These are phyloP conservation scores for Cucumis cinereus DNA, from an alignment of 306 rosid genomes.

Conservation along the genomic window DNA sequence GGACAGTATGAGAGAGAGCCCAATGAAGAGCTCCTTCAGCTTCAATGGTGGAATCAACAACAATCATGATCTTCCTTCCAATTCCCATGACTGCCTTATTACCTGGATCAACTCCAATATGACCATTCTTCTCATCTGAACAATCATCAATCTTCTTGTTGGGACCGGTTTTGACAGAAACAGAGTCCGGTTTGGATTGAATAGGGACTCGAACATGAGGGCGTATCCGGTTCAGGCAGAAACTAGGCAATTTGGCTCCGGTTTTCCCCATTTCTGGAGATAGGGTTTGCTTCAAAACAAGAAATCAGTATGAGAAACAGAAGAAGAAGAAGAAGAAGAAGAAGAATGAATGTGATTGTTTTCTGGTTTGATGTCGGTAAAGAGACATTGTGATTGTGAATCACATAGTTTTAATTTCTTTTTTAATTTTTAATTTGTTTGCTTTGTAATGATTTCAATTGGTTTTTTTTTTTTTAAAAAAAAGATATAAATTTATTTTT, in stretches of 20 bases:
- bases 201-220: conserved; percentile 64
- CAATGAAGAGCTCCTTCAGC: conserved; percentile 80
- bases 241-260: conserved; percentile 56
- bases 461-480: not conserved
- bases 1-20: conserved; percentile 83
- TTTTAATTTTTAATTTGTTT: not conserved
- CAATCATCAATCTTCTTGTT: conserved; percentile 8
- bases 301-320: not conserved
- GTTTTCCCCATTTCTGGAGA: conserved; percentile 53
- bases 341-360: not conserved
- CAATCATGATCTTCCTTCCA: conserved; percentile 77
- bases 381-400: conserved; percentile 1
- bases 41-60: conserved; percentile 80
- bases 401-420: not conserved
- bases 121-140: not conserved
- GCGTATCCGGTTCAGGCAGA: conserved; percentile 76
- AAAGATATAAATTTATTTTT: not conserved
- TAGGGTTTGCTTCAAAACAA: conserved; percentile 2
- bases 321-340: not conserved
- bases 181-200: conserved; percentile 30
- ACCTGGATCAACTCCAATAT: conserved; percentile 4
- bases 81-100: conserved; percentile 22
- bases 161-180: conserved; percentile 14
- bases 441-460: conserved; percentile 1
- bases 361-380: not conserved